A percentile compares a stretch with the other conserved stretches of the same genome.
phyloP scores from a whole-genome alignment of 345 rosid species.

The Euclidium syriacum region DNA sequence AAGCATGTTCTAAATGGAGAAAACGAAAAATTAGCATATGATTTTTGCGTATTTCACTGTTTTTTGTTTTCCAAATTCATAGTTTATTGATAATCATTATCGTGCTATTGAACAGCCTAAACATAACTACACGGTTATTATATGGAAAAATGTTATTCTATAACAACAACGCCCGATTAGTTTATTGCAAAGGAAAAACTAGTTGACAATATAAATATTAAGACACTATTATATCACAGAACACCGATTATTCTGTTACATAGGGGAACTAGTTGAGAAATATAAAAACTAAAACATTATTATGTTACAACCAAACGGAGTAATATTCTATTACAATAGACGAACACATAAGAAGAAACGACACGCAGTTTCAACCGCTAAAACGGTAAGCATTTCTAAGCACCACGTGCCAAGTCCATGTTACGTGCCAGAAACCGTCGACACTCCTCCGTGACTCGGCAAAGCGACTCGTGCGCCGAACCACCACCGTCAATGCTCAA shows the following conservation, averaged over 20 bases:
- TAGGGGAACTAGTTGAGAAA: neutral
- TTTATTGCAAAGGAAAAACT: neutral
- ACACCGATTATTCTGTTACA: neutral
- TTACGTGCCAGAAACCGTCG: slow-evolving; percentile 2
- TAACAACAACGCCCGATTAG: neutral
- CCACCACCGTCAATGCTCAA: slow-evolving; percentile 21
- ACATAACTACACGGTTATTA: neutral
- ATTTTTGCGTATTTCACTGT: no score
- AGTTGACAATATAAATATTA: neutral
- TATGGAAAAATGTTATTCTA: neutral
- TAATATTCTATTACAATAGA: neutral
- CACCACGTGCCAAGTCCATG: slow-evolving; percentile 27
- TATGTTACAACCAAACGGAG: neutral
- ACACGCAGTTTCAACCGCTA: neutral
- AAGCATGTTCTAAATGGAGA: no score
- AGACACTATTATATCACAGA: neutral
- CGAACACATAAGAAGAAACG: neutral
- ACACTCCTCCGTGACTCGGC: slow-evolving; percentile 24
- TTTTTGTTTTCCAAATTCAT: no score
- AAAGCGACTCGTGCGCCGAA: slow-evolving; percentile 21
- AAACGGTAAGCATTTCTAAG: slow-evolving; percentile 6
- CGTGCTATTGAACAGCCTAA: no score
- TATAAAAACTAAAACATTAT: neutral
- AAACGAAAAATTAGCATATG: no score
- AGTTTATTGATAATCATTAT: no score